A percentile compares a stretch with the other conserved stretches of the same genome.
Conservation (phyloP, 768 basidiomycete genomes). For the Zangia roseola region DNA sequence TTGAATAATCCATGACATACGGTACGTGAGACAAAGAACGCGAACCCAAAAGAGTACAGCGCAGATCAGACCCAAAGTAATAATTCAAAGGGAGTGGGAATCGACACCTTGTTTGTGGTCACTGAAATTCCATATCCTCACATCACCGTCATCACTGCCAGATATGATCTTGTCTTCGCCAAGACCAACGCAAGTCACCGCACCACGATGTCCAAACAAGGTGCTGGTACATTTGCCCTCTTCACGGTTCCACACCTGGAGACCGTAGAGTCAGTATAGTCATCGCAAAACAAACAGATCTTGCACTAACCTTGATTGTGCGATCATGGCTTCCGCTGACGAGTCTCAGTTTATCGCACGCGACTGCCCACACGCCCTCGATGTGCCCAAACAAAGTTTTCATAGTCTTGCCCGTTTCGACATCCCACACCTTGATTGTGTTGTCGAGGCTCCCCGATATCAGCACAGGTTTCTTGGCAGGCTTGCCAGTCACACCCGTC, state of each 20-base stretch:
- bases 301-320: slow-evolving; percentile 81
- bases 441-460: slow-evolving; percentile 93
- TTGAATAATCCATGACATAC: neutral
- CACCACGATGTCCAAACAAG: slow-evolving; percentile 89
- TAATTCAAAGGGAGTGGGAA: neutral
- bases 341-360: slow-evolving; percentile 85
- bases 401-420: slow-evolving; percentile 75
- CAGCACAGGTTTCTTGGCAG: slow-evolving; percentile 62
- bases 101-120: slow-evolving; percentile 22
- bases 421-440: slow-evolving; percentile 95
- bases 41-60: neutral
- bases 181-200: slow-evolving; percentile 86
- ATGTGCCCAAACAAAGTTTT: slow-evolving; percentile 95
- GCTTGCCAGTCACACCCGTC: slow-evolving; percentile 14
- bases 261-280: too few relatives aligned
- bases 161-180: slow-evolving; percentile 96
- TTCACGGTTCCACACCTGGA: slow-evolving; percentile 90
- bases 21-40: neutral
- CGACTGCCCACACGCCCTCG: slow-evolving; percentile 97
- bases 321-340: slow-evolving; percentile 94
- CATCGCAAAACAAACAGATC: slow-evolving; percentile 2
- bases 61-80: neutral
- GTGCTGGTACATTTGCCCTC: slow-evolving; percentile 86
- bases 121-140: slow-evolving; percentile 80
- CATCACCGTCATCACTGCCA: slow-evolving; percentile 90